These are phyloP conservation scores for Trichoderma sp. DNA, from an alignment of 2,329 filamentous ascomycete genomes.

Conservation along the genomic window DNA sequence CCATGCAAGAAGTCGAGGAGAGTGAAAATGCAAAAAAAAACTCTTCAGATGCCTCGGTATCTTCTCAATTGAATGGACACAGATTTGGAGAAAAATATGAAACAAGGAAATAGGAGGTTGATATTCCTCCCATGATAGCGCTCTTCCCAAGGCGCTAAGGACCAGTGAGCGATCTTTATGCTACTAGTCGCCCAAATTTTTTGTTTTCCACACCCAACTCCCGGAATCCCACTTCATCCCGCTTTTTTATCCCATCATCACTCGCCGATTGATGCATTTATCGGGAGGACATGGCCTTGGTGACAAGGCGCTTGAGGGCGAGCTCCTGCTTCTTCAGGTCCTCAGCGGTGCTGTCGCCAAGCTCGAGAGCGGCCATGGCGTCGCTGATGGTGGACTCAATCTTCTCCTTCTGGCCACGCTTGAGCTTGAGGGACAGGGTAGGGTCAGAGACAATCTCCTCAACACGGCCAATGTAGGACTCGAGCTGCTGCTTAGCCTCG, in stretches of 20 bases:
- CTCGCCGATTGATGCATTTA: constrained; percentile 37
- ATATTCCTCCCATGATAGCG: constrained; percentile 14
- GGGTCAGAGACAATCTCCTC: constrained; percentile 99
- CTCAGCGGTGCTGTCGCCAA: constrained; percentile 87
- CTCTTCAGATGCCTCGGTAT: constrained; percentile 40
- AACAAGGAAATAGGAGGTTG: constrained; percentile 31
- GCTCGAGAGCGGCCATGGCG: constrained; percentile 95
- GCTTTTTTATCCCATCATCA: constrained; percentile 6
- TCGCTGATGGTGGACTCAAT: constrained; percentile 96
- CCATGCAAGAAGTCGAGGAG: constrained; percentile 31
- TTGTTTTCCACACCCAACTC: constrained; percentile 24
- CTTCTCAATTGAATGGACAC: constrained; percentile 36
- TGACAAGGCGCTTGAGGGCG: constrained; percentile 94
- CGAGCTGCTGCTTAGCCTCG: constrained; percentile 98
- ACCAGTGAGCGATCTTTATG: constrained; percentile 10
- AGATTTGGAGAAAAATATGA: constrained; percentile 30
- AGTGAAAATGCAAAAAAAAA: constrained; percentile 32
- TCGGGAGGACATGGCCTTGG: constrained; percentile 95
- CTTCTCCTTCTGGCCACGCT: constrained; percentile 99
- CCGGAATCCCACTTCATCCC: constrained; percentile 26
- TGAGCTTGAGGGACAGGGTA: constrained; percentile 92
- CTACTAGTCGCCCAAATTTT: constrained; percentile 23
- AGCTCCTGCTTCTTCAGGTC: constrained; percentile 99
- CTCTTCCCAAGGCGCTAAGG: constrained; percentile 18
- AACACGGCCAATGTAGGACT: constrained; percentile 97